Evolutionary conservation across 2,329 filamentous ascomycete genomes (phyloP).

Genomic region (Beauveria sp.): DNA sequence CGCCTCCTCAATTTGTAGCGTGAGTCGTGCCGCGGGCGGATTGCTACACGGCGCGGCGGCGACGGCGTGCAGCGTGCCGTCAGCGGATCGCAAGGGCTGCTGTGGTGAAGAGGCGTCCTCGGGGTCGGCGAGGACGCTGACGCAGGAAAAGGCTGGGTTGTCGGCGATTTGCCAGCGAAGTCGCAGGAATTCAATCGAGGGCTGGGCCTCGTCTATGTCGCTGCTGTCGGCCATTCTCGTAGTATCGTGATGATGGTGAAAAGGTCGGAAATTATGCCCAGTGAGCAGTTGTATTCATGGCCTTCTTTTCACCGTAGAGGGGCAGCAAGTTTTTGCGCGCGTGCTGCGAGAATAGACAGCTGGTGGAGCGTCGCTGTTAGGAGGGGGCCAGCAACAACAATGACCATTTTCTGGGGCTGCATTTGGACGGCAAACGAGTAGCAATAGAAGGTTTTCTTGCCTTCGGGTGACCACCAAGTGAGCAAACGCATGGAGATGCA

Average conservation of each 20-base stretch:
- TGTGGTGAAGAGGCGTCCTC: constrained; percentile 4
- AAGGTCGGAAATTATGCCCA: not conserved
- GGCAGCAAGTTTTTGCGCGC: not conserved
- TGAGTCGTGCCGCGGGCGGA: not conserved
- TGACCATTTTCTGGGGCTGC: too few species aligned
- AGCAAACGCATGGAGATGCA: too few species aligned
- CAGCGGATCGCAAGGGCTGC: not conserved
- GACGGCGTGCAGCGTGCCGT: not conserved
- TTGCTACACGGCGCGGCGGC: not conserved
- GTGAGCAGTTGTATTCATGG: not conserved
- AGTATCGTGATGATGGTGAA: not conserved
- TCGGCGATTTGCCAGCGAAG: constrained; percentile 7
- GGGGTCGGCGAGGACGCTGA: not conserved
- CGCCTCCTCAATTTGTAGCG: not conserved
- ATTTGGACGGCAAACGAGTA: too few species aligned
- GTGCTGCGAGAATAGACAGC: not conserved
- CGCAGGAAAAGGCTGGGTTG: not conserved
- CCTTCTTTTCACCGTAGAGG: not conserved
- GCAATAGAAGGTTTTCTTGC: too few species aligned
- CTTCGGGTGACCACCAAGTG: too few species aligned
- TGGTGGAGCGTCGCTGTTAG: not conserved
- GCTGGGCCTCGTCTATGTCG: not conserved
- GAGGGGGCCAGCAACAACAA: not conserved
- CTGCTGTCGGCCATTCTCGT: not conserved
- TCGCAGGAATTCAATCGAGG: not conserved